These are phyloP conservation scores for Aspergillus sp. DNA, from an alignment of 2,329 filamentous ascomycete species.

Conservation along the genomic window DNA sequence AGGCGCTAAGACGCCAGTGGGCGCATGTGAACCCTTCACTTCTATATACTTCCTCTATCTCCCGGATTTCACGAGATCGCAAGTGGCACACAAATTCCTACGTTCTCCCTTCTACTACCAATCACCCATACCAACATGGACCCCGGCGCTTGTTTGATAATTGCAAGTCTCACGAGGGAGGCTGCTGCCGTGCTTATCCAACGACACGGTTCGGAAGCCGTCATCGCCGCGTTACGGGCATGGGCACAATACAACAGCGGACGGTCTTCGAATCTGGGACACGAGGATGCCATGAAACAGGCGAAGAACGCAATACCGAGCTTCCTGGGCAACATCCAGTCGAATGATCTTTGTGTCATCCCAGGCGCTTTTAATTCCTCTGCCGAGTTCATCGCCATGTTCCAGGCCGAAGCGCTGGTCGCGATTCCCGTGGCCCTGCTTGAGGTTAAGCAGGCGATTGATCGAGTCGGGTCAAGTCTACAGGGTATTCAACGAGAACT, in stretches of 20 bases:
- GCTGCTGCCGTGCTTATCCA: too few species aligned
- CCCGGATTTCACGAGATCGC: too few species aligned
- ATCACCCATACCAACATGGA: too few species aligned
- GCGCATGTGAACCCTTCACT: too few species aligned
- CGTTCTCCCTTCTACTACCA: too few species aligned
- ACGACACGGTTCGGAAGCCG: too few species aligned
- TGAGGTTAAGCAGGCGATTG: neutral
- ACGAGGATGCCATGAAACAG: constrained; percentile 4
- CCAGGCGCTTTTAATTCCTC: constrained; percentile 5
- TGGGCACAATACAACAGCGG: neutral
- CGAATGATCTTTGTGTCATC: neutral
- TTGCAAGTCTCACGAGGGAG: too few species aligned
- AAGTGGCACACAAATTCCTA: too few species aligned
- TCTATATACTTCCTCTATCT: too few species aligned
- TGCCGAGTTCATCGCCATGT: constrained; percentile 2
- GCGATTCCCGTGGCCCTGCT: constrained; percentile 1
- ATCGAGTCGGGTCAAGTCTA: constrained; percentile 1
- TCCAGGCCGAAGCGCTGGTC: neutral
- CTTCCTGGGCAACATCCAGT: neutral
- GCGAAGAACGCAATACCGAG: constrained; percentile 1
- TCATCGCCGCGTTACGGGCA: too few species aligned
- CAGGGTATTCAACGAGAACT: neutral
- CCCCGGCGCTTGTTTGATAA: too few species aligned
- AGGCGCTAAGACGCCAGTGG: too few species aligned
- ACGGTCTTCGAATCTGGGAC: constrained; percentile 5